Conservation (phyloP, 352 stramenopile genomes). For the Globisporangium takayamanum region DNA sequence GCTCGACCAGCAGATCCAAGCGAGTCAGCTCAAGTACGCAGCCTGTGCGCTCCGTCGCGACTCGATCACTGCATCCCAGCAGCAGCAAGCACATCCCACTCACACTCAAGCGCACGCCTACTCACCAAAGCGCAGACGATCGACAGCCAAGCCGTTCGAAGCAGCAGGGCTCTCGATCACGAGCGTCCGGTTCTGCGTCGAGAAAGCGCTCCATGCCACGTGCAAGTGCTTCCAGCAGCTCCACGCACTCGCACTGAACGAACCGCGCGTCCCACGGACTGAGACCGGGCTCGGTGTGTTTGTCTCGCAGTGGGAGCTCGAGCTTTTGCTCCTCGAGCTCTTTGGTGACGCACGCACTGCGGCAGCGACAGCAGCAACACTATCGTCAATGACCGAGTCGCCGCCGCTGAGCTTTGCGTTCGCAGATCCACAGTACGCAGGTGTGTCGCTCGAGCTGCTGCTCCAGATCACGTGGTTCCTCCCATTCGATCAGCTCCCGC, state of each 20-base stretch:
- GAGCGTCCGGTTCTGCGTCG: constrained; percentile 41
- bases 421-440: constrained; percentile 12
- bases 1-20: constrained; percentile 40
- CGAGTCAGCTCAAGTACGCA: constrained; percentile 22
- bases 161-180: constrained; percentile 37
- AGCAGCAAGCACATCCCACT: constrained; percentile 1
- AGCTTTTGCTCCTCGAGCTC: constrained; percentile 32
- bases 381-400: too few species aligned
- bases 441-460: constrained; percentile 19
- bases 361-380: background rate
- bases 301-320: constrained; percentile 52
- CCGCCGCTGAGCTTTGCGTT: constrained; percentile 5
- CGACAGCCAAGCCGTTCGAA: constrained; percentile 25
- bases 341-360: constrained; percentile 8
- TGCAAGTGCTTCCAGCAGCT: constrained; percentile 36
- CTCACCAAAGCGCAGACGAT: constrained; percentile 4
- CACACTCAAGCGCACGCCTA: background rate
- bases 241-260: constrained; percentile 21
- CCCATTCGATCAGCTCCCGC: constrained; percentile 43
- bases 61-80: background rate
- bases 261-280: constrained; percentile 2
- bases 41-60: constrained; percentile 15
- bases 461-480: constrained; percentile 59
- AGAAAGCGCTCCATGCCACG: constrained; percentile 39
- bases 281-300: constrained; percentile 28